Evolutionary conservation across 176 grass and related monocot species (phyloP).

Genomic region (Eremochloa ophiuroides): DNA sequence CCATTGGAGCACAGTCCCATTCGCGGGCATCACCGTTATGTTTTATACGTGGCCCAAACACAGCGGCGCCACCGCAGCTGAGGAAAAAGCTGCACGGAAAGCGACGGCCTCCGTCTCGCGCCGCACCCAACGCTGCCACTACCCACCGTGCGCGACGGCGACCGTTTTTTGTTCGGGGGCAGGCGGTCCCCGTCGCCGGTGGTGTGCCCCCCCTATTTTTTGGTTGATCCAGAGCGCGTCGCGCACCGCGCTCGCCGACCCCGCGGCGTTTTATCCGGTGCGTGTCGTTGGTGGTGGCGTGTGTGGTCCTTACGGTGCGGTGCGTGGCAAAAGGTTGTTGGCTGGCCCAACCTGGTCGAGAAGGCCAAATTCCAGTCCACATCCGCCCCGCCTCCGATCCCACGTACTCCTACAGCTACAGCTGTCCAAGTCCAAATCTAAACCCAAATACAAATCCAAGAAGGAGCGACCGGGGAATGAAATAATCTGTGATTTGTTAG

Average conservation of each 20-base stretch:
- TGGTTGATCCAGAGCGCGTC: neutral
- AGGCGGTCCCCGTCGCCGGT: too few relatives aligned
- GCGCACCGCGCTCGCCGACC: neutral
- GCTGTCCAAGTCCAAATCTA: neutral
- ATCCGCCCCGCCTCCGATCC: neutral
- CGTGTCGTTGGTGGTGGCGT: too few relatives aligned
- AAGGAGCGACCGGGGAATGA: neutral
- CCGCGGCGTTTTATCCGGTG: neutral
- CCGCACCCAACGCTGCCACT: too few relatives aligned
- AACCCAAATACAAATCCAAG: neutral
- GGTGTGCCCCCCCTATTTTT: too few relatives aligned
- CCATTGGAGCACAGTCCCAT: too few relatives aligned
- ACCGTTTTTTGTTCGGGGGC: neutral
- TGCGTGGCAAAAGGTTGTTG: too few relatives aligned
- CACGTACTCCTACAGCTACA: too few relatives aligned
- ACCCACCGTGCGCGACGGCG: neutral
- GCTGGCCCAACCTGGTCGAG: neutral
- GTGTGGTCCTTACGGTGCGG: neutral
- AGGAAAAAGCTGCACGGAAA: neutral
- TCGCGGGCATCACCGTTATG: too few relatives aligned
- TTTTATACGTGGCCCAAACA: too few relatives aligned
- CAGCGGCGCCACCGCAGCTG: neutral
- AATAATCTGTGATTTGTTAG: neutral
- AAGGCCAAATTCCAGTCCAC: neutral
- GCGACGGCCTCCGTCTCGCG: neutral